A percentile compares a stretch with the other conserved stretches of the same genome.
phyloP scores from a whole-genome alignment of 108 stramenopile species.

The Tribonema minus region DNA sequence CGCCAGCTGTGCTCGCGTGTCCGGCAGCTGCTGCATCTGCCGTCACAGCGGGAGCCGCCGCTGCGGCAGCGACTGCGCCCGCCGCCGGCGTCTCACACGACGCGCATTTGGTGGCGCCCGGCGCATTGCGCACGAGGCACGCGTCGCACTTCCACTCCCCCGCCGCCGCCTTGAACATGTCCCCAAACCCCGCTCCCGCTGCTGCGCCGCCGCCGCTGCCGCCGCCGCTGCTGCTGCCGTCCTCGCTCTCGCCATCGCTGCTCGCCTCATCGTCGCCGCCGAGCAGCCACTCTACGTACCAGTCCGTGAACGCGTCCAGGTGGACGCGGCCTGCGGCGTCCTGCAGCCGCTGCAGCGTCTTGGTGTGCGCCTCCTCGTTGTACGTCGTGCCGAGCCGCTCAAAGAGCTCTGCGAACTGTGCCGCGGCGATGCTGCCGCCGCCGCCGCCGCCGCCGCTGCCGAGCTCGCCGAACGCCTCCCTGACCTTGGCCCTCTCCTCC shows the following conservation, averaged over 20 bases:
- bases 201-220: not conserved
- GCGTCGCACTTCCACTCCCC: constrained; percentile 77
- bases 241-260: constrained; percentile 37
- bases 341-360: constrained; percentile 63
- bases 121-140: constrained; percentile 69
- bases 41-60: too few species aligned
- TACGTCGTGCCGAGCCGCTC: constrained; percentile 74
- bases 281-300: constrained; percentile 82
- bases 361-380: constrained; percentile 71
- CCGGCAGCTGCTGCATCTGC: too few species aligned
- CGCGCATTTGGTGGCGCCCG: constrained; percentile 55
- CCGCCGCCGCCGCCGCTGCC: not conserved
- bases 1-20: too few species aligned
- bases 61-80: constrained; percentile 38
- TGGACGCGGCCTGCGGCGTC: constrained; percentile 51
- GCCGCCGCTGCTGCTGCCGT: not conserved
- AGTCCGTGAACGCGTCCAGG: constrained; percentile 63
- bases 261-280: constrained; percentile 63
- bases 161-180: constrained; percentile 19
- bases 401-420: constrained; percentile 69
- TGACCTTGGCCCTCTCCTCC: constrained; percentile 24
- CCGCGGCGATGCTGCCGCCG: constrained; percentile 50
- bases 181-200: not conserved
- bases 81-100: constrained; percentile 76
- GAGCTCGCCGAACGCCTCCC: constrained; percentile 4